Base-by-base conservation (phyloP, 495 filamentous ascomycete species). In the Thermochaetoides thermophila region DNA sequence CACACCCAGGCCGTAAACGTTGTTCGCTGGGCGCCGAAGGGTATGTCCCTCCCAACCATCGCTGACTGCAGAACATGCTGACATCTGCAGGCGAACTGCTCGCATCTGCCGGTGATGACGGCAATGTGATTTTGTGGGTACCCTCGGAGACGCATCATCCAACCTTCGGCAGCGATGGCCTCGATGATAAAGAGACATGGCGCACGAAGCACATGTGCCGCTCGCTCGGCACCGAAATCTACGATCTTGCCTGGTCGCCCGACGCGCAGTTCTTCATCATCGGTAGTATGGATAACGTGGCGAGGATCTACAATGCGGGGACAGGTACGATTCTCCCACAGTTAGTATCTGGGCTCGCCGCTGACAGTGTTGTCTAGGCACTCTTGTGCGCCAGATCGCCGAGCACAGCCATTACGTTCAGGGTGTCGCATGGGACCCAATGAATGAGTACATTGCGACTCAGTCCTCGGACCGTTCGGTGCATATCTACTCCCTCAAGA, bases 321-420 rank as follows among this genome's bases (percentile, higher is more conserved):
- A 92, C 78, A 39, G 89, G 89, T 92, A 58, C 24, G 44, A n/a
- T n/a, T n/a, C n/a, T n/a, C n/a, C n/a, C n/a, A n/a, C n/a, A n/a
- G n/a, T n/a, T n/a, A n/a, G n/a, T n/a, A n/a, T n/a, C n/a, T 0
- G 17, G 10, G 23, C 18, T 3, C 5, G 2, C 19, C 33, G 14
- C 44, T 50, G 26, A 50, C 23, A 13, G 28, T 20, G 20, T 19
- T 15, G 15, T 23, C 17, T 39, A 93, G 86, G 89, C 18, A 74
- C 78, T 61, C 76, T 86, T 47, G 78, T 99, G 35, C 77, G 89
- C 34, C 87, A 95, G 52, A 99, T 99, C 42, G 91, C 89, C 26
- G 89, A 99, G 52, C 89, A 99, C 60, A 94, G 87, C 46, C 89
- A 99, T 55, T 99, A 95, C 48, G 89, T 99, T 13, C 89, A 99